These are phyloP conservation scores for Dendrobium catenatum DNA, from an alignment of 106 monocot genomes.

Conservation along the genomic window DNA sequence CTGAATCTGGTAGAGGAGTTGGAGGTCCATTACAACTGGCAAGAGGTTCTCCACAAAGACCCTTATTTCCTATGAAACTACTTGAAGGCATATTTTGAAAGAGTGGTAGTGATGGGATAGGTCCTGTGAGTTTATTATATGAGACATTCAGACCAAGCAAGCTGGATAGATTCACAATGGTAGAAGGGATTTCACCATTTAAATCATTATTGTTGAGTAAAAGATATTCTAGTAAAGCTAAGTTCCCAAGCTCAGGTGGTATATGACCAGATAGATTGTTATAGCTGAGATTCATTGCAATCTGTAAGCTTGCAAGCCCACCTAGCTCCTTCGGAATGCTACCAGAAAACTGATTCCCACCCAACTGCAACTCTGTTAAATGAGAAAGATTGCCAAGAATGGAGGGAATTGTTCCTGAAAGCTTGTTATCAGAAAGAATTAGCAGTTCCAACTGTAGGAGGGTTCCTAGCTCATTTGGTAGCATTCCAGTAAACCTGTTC, in stretches of 20 bases:
- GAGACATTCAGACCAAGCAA: constrained; percentile 81
- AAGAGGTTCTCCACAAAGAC: constrained; percentile 82
- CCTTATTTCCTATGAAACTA: constrained; percentile 70
- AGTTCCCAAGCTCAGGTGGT: constrained; percentile 79
- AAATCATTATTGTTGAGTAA: constrained; percentile 74
- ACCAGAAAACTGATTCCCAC: constrained; percentile 77
- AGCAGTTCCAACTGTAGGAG: constrained; percentile 71
- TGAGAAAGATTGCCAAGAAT: constrained; percentile 67
- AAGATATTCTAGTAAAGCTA: constrained; percentile 57
- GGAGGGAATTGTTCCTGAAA: constrained; percentile 63
- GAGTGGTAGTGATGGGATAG: constrained; percentile 49
- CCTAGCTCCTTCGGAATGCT: constrained; percentile 72
- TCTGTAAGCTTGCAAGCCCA: constrained; percentile 71
- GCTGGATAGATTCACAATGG: constrained; percentile 73
- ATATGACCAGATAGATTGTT: constrained; percentile 72
- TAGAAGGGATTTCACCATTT: constrained; percentile 70
- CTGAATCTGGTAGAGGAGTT: constrained; percentile 11
- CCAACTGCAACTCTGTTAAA: constrained; percentile 79
- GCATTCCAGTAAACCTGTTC: constrained; percentile 44
- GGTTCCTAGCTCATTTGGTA: constrained; percentile 63
- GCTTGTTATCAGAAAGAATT: constrained; percentile 61
- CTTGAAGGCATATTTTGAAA: constrained; percentile 59
- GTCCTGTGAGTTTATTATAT: constrained; percentile 71
- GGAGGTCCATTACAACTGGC: constrained; percentile 35
- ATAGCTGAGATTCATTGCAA: constrained; percentile 86